A percentile compares a stretch with the other conserved stretches of the same genome.
These are phyloP conservation scores for Alternaria dauci DNA, from an alignment of 2,329 filamentous ascomycete species.

Conservation along the genomic window DNA sequence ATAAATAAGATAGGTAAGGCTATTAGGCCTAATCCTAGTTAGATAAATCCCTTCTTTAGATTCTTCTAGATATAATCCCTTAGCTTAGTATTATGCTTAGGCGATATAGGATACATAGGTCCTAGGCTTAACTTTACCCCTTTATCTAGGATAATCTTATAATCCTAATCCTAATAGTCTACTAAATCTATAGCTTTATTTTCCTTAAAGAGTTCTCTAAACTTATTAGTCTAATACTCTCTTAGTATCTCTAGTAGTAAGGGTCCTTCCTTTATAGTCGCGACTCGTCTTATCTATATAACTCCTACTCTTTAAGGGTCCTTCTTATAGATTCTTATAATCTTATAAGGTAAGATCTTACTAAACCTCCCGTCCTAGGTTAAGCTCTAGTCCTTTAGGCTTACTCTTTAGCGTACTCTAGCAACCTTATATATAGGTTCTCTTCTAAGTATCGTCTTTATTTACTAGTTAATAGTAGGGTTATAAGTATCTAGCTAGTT, in stretches of 20 bases:
- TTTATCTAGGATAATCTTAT: too few relatives aligned
- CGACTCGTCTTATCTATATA: neutral
- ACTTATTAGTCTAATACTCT: slow-evolving; percentile 1
- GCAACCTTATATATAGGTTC: neutral
- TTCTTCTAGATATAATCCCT: too few relatives aligned
- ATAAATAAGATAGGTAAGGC: too few relatives aligned
- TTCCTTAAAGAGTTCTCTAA: too few relatives aligned
- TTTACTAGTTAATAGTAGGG: neutral
- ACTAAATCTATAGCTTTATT: too few relatives aligned
- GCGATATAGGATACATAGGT: slow-evolving; percentile 1
- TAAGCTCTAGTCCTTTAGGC: neutral
- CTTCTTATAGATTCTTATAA: neutral
- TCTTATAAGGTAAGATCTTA: slow-evolving; percentile 2
- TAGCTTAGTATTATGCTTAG: slow-evolving; percentile 4
- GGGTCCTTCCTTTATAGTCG: neutral
- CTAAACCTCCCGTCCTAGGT: neutral
- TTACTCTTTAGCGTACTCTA: neutral
- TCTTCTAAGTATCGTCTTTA: neutral
- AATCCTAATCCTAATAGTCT: too few relatives aligned
- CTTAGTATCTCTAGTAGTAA: slow-evolving; percentile 4
- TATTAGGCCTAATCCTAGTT: too few relatives aligned
- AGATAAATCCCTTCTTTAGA: too few relatives aligned
- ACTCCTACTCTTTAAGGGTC: neutral
- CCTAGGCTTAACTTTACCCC: too few relatives aligned
- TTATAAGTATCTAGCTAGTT: too few relatives aligned